These are phyloP conservation scores for Ophiorrhiza pumila DNA, from an alignment of 257 asterid species.

Conservation along the genomic window DNA sequence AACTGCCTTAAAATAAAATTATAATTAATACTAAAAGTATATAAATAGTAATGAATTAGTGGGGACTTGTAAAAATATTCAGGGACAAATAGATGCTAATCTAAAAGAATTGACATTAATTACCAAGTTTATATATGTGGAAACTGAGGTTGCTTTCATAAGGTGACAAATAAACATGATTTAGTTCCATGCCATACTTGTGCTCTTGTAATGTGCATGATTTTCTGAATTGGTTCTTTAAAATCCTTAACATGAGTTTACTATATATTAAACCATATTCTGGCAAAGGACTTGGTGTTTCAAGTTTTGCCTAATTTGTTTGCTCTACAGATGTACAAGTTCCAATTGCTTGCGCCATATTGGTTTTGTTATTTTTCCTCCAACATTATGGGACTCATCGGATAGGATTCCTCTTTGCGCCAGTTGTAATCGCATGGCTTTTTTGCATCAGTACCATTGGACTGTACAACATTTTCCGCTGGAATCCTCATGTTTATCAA, in stretches of 20 bases:
- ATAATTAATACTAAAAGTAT: too few relatives aligned
- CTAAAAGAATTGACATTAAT: neutral
- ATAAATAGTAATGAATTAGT: neutral
- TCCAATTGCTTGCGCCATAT: constrained; percentile 78
- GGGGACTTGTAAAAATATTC: neutral
- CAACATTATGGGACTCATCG: constrained; percentile 97
- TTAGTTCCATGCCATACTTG: neutral
- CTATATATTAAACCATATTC: neutral
- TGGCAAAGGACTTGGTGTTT: neutral
- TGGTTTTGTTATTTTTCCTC: constrained; percentile 69
- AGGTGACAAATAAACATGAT: neutral
- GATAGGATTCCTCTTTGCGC: constrained; percentile 84
- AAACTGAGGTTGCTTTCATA: neutral
- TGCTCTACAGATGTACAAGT: constrained; percentile 75
- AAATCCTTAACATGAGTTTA: neutral
- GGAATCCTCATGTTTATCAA: constrained; percentile 84
- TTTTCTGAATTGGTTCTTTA: neutral
- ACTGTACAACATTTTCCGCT: constrained; percentile 69
- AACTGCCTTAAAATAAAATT: too few relatives aligned
- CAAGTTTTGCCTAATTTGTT: constrained; percentile 10
- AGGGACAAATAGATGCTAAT: neutral
- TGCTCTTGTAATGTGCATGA: neutral
- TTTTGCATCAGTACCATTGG: constrained; percentile 93
- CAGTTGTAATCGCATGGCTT: constrained; percentile 85
- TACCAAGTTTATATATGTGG: too few relatives aligned